These are phyloP conservation scores for Ophiostoma ulmi DNA, from an alignment of 2,329 filamentous ascomycete species.

Conservation along the genomic window DNA sequence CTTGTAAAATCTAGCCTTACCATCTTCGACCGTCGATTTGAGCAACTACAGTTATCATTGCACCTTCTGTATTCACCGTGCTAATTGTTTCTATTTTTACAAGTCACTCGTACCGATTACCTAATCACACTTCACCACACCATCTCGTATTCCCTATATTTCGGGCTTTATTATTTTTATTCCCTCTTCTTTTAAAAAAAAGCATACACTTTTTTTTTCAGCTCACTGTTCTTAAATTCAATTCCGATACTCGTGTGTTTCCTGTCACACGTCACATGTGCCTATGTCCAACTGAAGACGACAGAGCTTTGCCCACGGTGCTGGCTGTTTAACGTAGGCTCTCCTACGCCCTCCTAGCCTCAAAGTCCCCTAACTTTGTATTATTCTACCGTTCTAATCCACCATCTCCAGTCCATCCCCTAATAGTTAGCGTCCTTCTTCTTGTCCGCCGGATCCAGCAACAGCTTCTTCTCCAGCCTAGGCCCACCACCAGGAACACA, in stretches of 20 bases:
- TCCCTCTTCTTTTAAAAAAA: neutral
- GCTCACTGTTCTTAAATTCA: neutral
- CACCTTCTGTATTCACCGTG: neutral
- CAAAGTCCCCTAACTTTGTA: neutral
- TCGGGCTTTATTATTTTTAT: neutral
- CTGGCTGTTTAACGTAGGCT: neutral
- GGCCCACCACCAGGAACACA: conserved; percentile 18
- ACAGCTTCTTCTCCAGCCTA: conserved; percentile 8
- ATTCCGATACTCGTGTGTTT: neutral
- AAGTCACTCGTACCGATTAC: neutral
- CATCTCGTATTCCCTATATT: neutral
- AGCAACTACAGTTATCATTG: neutral
- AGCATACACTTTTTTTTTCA: neutral
- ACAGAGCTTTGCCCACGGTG: neutral
- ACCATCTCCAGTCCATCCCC: conserved; percentile 16
- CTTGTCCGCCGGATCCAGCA: conserved; percentile 20
- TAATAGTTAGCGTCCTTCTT: conserved; percentile 19
- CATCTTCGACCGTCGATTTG: neutral
- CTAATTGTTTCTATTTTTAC: neutral
- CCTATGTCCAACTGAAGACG: no score
- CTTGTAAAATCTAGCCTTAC: neutral
- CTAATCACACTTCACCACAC: neutral
- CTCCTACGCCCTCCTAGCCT: neutral
- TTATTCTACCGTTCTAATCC: neutral
- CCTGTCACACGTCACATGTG: neutral